Base-by-base conservation (phyloP, 2,329 filamentous ascomycete genomes). In the Colletotrichum chrysophilum region DNA sequence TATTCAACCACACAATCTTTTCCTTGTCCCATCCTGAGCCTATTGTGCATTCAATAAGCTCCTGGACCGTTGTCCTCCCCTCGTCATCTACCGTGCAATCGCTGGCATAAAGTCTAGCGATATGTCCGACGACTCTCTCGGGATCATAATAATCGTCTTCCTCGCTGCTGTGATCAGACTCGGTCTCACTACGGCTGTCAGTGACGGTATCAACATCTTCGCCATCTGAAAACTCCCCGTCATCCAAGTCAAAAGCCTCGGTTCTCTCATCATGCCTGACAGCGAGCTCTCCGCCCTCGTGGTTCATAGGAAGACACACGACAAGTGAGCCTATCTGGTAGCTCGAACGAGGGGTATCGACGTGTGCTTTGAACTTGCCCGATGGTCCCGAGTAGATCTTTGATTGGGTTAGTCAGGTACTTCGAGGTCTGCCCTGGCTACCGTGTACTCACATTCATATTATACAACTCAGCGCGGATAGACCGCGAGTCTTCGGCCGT, bases 321-420 rank as follows among this genome's bases (percentile, higher is more conserved):
- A 92, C 89, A 0, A 92, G 84, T 0, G 88, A 90, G 0, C 88
- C 89, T 65, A 92, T 88, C 55, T 91, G 89, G 1, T 76, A 78
- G 0, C 80, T 75, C 1, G 85, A 87, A 0, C 88, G 86, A 0
- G 90, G 89, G 0, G 88, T 91, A 75, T 92, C 89, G 10, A 91
- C 86, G 70, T 91, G 89, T 0, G 86, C 79, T 26, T 86, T 86
- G 79, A 91, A 91, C 18, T 85, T 82, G 0, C 88, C 89, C 0
- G 87, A 89, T 0, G 89, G 89, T 0, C 83, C 87, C 1, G 86
- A 87, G 76, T 91, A 91, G 3, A 90, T 79, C 88, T 91, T 5
- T 58, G 7, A 4, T 13, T 28, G 21, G 21, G 21, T 24, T 24
- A 24, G 21, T 24, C 21, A 24, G 21, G 21, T 24, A 24, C 21